Conservation (phyloP, 345 rosid species). For the Eucalyptus decipiens region DNA sequence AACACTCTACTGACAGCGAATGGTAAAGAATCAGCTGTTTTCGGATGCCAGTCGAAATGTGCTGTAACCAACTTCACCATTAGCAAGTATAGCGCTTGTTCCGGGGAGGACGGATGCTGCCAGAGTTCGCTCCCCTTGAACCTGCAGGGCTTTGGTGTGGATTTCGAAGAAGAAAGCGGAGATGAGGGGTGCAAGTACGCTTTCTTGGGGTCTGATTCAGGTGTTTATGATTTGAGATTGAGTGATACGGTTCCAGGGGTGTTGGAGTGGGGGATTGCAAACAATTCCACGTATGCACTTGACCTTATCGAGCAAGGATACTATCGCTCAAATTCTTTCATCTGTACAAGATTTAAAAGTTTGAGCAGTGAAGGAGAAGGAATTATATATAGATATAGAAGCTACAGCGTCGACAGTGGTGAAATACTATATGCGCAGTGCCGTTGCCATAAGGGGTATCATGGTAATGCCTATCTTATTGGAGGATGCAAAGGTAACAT, state of each 20-base stretch:
- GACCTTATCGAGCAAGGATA: too few species aligned
- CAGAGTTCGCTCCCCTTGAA: background rate
- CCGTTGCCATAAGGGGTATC: rapidly evolving
- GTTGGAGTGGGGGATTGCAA: too few species aligned
- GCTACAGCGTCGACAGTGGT: too few species aligned
- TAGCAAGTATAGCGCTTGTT: background rate
- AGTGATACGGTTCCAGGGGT: too few species aligned
- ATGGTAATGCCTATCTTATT: rapidly evolving
- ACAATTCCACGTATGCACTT: rapidly evolving
- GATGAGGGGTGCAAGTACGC: background rate
- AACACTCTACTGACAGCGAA: background rate
- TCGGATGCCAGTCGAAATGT: background rate
- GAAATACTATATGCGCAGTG: rapidly evolving
- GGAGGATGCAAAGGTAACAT: too few species aligned
- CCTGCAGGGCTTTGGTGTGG: background rate
- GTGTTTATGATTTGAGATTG: too few species aligned
- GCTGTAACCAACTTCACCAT: background rate
- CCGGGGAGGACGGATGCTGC: background rate
- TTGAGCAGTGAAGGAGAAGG: too few species aligned
- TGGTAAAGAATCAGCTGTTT: background rate
- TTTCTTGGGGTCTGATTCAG: too few species aligned
- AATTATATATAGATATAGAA: too few species aligned
- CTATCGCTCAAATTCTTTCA: too few species aligned
- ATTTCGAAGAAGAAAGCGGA: background rate
- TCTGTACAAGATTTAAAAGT: too few species aligned